These are phyloP conservation scores for Chalciporus sphaerocephalus DNA, from an alignment of 768 basidiomycete species.

Conservation along the genomic window DNA sequence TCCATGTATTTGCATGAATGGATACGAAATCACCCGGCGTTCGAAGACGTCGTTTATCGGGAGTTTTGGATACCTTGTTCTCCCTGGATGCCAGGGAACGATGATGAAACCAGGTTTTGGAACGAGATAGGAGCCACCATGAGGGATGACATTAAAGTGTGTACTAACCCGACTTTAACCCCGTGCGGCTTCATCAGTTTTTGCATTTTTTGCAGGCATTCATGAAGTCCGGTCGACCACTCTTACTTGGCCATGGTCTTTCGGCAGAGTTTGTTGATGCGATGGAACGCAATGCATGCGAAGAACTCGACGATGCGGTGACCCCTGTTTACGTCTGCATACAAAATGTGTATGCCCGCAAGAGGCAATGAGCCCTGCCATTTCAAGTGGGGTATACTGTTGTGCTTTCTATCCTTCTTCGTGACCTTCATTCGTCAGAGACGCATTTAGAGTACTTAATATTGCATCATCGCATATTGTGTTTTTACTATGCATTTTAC, in stretches of 20 bases:
- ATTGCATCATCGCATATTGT: conserved; percentile 15
- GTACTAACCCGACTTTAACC: conserved; percentile 5
- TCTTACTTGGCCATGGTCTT: conserved; percentile 62
- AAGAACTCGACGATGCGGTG: conserved; percentile 48
- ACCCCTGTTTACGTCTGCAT: conserved; percentile 50
- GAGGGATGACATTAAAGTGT: conserved; percentile 58
- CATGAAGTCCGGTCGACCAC: conserved; percentile 58
- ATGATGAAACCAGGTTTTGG: conserved; percentile 29
- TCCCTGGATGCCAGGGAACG: conserved; percentile 38
- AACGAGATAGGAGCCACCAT: conserved; percentile 43
- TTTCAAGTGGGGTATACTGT: conserved; percentile 2
- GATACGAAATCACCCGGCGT: conserved; percentile 49
- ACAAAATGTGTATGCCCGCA: conserved; percentile 55
- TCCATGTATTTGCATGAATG: conserved; percentile 52
- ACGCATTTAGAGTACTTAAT: conserved; percentile 20
- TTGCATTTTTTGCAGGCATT: conserved; percentile 45
- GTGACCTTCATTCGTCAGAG: conserved; percentile 9
- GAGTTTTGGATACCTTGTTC: conserved; percentile 64
- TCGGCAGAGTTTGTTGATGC: conserved; percentile 49
- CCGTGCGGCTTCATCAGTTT: neutral
- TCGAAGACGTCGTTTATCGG: conserved; percentile 54
- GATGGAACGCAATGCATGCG: conserved; percentile 47
- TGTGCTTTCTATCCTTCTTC: neutral
- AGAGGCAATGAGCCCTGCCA: conserved; percentile 19
- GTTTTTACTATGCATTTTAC: conserved; percentile 14